Percentiles rank a stretch among this genome's conserved stretches.
These are phyloP conservation scores for Scedosporium dehoogii DNA, from an alignment of 2,329 filamentous ascomycete genomes.

Conservation along the genomic window DNA sequence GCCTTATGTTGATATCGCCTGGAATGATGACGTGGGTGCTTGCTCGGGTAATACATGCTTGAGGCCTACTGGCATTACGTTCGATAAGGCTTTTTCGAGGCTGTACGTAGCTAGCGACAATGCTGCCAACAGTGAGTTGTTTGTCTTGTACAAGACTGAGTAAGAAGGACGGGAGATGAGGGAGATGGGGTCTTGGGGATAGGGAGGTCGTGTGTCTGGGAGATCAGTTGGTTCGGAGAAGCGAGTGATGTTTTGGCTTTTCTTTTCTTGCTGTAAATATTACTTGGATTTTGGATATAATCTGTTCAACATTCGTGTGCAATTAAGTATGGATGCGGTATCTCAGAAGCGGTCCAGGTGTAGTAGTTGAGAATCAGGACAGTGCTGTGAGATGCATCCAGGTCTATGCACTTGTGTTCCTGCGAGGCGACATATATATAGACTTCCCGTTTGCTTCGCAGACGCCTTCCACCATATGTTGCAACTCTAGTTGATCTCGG, in stretches of 20 bases:
- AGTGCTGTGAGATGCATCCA: not conserved
- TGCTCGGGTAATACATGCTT: conserved; percentile 18
- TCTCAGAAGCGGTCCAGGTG: too few species aligned
- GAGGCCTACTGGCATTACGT: conserved; percentile 15
- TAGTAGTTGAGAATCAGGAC: not conserved
- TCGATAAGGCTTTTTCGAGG: conserved; percentile 13
- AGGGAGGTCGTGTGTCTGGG: not conserved
- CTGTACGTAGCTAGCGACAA: conserved; percentile 17
- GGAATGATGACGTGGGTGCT: conserved; percentile 19
- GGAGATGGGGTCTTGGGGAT: not conserved
- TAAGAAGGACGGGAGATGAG: not conserved
- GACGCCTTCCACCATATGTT: not conserved
- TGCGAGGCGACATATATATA: too few species aligned
- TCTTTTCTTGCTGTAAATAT: too few species aligned
- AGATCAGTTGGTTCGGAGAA: not conserved
- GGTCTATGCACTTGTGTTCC: not conserved
- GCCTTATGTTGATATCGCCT: conserved; percentile 22
- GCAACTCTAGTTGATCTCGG: too few species aligned
- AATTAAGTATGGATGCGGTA: too few species aligned
- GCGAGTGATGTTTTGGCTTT: not conserved
- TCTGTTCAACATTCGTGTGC: not conserved
- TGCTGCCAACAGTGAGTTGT: conserved; percentile 14
- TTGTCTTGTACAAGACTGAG: conserved; percentile 10
- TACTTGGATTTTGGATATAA: too few species aligned
- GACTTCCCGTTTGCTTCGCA: not conserved